phyloP scores from a whole-genome alignment of 2,329 filamentous ascomycete species.

The Penicillium sp. region DNA sequence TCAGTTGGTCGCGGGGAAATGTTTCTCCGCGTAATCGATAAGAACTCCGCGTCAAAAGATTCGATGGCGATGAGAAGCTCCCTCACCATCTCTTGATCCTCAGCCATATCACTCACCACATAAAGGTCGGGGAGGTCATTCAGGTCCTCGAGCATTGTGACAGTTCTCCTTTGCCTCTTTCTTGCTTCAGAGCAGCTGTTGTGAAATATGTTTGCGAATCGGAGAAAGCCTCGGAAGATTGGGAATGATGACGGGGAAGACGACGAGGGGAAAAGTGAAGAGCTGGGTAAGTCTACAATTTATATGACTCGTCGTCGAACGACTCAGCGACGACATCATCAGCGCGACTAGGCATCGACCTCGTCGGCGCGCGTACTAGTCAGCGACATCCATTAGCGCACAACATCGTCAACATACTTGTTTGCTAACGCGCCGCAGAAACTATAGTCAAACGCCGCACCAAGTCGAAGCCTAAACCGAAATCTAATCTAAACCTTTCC shows the following conservation, averaged over 20 bases:
- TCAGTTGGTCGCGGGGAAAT: conserved; percentile 28
- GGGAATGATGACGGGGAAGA: conserved; percentile 61
- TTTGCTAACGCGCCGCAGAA: conserved; percentile 19
- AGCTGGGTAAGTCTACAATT: conserved; percentile 41
- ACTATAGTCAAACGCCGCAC: conserved; percentile 53
- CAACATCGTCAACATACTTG: background rate
- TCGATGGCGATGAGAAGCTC: too few species aligned
- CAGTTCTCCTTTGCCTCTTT: background rate
- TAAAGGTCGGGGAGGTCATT: background rate
- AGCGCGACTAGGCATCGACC: too few species aligned
- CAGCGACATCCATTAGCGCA: background rate
- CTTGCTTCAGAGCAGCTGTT: background rate
- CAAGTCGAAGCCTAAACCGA: conserved; percentile 57
- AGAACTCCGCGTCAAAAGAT: conserved; percentile 9
- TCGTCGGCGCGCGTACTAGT: background rate
- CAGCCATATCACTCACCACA: background rate
- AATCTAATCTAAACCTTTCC: conserved; percentile 69
- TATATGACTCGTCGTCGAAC: too few species aligned
- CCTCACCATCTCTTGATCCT: too few species aligned
- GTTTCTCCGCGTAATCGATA: conserved; percentile 32
- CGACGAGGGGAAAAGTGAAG: conserved; percentile 41
- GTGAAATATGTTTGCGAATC: conserved; percentile 50
- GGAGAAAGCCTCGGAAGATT: conserved; percentile 72
- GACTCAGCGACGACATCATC: too few species aligned
- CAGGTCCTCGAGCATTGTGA: background rate